Conservation (phyloP, 805 yeast species). For the Hanseniaspora clermontiae region DNA sequence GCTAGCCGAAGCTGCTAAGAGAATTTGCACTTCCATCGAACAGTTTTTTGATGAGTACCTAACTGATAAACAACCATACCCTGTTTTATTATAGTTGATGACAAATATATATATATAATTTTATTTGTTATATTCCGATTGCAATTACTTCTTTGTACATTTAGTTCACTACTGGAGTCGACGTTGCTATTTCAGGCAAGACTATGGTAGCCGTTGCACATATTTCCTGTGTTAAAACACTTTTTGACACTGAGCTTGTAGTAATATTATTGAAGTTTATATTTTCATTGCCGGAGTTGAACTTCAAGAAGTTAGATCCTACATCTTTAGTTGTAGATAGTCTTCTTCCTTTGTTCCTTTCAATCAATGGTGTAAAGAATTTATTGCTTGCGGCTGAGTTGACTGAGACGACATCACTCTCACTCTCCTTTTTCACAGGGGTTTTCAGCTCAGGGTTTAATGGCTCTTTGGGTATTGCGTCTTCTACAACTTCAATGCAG, state of each 20-base stretch:
- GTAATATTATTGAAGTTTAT: background rate
- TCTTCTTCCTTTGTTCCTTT: background rate
- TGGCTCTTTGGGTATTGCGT: background rate
- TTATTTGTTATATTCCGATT: background rate
- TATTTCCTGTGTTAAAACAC: conserved; percentile 2
- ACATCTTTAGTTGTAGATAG: background rate
- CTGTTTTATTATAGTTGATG: background rate
- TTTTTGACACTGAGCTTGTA: background rate
- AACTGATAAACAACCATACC: background rate
- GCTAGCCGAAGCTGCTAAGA: conserved; percentile 39
- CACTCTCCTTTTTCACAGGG: background rate
- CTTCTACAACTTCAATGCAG: background rate
- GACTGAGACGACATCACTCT: background rate
- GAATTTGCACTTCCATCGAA: conserved; percentile 38
- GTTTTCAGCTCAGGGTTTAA: background rate
- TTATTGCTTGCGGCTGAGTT: background rate
- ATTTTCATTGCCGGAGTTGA: background rate
- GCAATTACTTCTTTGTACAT: background rate
- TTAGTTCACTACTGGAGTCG: background rate
- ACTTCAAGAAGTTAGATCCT: background rate
- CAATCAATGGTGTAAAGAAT: conserved; percentile 1
- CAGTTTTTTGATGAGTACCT: conserved; percentile 30
- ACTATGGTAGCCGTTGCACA: conserved; percentile 5
- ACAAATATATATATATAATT: too few species aligned
- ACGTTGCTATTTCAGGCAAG: background rate